Evolutionary conservation across 2,329 filamentous ascomycete genomes (phyloP).

Genomic region (Microdochium bolleyi): DNA sequence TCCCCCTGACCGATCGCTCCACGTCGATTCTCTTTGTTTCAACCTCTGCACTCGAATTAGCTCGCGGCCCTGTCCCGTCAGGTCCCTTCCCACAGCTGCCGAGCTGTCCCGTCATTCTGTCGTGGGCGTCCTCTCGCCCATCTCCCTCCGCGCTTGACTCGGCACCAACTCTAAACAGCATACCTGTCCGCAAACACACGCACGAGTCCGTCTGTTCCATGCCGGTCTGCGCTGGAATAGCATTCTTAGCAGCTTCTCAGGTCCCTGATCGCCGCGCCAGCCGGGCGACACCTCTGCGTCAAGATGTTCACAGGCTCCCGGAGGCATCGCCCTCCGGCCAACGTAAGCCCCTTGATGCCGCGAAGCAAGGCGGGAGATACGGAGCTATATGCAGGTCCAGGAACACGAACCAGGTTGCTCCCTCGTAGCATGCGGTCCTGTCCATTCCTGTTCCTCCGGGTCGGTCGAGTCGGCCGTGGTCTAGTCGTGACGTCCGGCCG

Average conservation of each 20-base stretch:
- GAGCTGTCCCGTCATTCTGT: not conserved
- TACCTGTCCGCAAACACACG: not conserved
- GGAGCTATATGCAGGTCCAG: not conserved
- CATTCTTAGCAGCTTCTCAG: not conserved
- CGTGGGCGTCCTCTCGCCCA: not conserved
- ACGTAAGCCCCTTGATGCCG: conserved; percentile 32
- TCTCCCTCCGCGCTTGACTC: not conserved
- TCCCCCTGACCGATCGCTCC: not conserved
- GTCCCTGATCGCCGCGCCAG: not conserved
- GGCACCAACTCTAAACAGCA: not conserved
- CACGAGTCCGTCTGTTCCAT: not conserved
- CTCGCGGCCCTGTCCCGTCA: not conserved
- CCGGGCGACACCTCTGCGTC: conserved; percentile 4
- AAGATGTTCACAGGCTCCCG: conserved; percentile 43
- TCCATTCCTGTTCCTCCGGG: not conserved
- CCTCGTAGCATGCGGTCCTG: conserved; percentile 6
- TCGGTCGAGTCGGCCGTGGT: not conserved
- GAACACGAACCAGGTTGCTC: not conserved
- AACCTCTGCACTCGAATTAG: not conserved
- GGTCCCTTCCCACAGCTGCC: not conserved
- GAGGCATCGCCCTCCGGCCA: conserved; percentile 37
- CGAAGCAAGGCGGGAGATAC: not conserved
- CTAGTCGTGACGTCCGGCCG: not conserved
- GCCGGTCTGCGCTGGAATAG: not conserved
- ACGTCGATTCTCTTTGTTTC: not conserved